These are phyloP conservation scores for Trichocladium antarcticum DNA, from an alignment of 495 filamentous ascomycete genomes.

Conservation along the genomic window DNA sequence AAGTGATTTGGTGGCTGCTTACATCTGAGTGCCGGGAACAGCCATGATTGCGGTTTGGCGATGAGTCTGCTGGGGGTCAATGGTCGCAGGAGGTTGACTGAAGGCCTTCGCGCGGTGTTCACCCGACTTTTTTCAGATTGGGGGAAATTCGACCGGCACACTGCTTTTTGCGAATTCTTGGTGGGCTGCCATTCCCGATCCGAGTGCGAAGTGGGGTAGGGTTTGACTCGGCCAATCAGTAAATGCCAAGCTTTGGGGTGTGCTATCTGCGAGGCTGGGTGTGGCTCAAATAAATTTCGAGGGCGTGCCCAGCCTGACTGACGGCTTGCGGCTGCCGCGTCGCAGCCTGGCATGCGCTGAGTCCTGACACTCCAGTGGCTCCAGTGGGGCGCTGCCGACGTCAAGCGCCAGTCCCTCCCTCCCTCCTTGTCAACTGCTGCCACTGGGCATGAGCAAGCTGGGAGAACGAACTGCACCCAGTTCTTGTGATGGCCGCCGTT, in stretches of 20 bases:
- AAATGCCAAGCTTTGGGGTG: neutral
- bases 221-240: slow-evolving; percentile 20
- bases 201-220: slow-evolving; percentile 23
- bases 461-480: neutral
- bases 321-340: no score
- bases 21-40: slow-evolving; percentile 44
- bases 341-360: neutral
- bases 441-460: neutral
- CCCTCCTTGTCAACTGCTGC: neutral
- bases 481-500: neutral
- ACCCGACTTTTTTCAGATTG: slow-evolving; percentile 21
- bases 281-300: neutral
- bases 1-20: slow-evolving; percentile 25
- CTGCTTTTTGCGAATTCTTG: slow-evolving; percentile 29
- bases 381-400: slow-evolving; percentile 15
- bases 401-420: slow-evolving; percentile 9
- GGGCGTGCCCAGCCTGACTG: no score
- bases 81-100: slow-evolving; percentile 23
- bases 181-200: slow-evolving; percentile 22
- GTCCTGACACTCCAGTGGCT: no score
- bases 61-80: slow-evolving; percentile 18
- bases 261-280: neutral
- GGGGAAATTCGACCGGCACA: slow-evolving; percentile 27
- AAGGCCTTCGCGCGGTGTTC: slow-evolving; percentile 24
- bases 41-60: slow-evolving; percentile 39